Base-by-base conservation (phyloP, 192 early-diverging fungal species). In the Coemansia sp. region DNA sequence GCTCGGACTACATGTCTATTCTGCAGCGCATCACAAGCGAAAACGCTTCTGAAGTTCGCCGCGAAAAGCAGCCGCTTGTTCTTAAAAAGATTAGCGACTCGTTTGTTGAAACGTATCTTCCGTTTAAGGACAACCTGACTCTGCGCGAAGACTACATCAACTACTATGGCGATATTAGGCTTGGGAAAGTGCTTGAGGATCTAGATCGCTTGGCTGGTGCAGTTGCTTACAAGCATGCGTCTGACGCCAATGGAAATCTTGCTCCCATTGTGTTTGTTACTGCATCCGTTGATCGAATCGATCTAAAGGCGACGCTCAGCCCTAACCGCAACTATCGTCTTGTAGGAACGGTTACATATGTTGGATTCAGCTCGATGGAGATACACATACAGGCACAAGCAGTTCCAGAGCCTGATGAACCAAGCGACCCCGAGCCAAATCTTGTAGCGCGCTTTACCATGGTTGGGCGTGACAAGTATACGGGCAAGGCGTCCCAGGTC, bases 281-380 rank as follows among this genome's bases (percentile, higher is more conserved):
- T 6, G 94, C 94, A 0, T 81, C 87, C 19, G 84, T 96, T 11
- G 94, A 96, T 66, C 78, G 94, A 18, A 91, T 94, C 38, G 92
- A 94, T 21, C 66, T 96, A 45, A 67, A 89, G 34, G 58, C 78
- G 23, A 78, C 71, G 4, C 80, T 91, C 37, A 79, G 83, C 7
- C 64, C 84, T 9, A 81, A 87, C 55, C 44, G 74, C 42, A 90
- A 96, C 64, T 77, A 92, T 37, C 81, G 86, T n/a, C 72, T 96
- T 39, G 82, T 82, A 25, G 94, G 92, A 17, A 86, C 87, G 57
- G 92, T 94, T 23, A 89, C 89, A 1, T 91, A 85, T 63, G 91
- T 90, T 5, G 94, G 94, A 11, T 81, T 74, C 41, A 92, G 89
- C 57, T 93, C 90, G 21, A 91, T 96, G 91, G 94, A 95, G 81